Percentiles rank a stretch among this genome's conserved stretches.
phyloP scores from a whole-genome alignment of 2,329 filamentous ascomycete genomes.

The Cytospora schulzeri region DNA sequence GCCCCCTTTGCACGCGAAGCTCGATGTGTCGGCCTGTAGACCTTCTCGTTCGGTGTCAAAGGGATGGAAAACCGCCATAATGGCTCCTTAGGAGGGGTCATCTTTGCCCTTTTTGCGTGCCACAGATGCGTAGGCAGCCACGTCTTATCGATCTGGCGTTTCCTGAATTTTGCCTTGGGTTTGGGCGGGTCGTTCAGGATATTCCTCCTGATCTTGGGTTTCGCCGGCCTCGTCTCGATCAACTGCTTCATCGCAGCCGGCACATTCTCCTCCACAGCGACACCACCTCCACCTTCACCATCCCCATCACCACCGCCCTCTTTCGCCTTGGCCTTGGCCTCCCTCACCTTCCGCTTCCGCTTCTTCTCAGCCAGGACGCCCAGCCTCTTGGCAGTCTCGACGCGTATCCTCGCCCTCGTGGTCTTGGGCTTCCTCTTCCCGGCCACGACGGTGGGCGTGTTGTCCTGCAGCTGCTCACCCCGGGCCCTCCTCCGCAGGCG shows the following conservation, averaged over 20 bases:
- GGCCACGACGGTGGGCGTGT: constrained; percentile 77
- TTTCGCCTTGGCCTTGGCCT: constrained; percentile 33
- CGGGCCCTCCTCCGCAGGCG: constrained; percentile 70
- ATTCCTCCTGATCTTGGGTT: constrained; percentile 72
- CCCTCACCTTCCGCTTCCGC: constrained; percentile 46
- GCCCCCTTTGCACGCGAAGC: constrained; percentile 74
- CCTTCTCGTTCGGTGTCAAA: constrained; percentile 83
- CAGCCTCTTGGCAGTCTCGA: constrained; percentile 75
- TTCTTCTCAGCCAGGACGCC: constrained; percentile 63
- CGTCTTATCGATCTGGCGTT: constrained; percentile 83
- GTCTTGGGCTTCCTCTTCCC: constrained; percentile 63
- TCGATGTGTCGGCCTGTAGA: constrained; percentile 84
- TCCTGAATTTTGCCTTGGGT: constrained; percentile 71
- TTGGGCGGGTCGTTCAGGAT: constrained; percentile 61
- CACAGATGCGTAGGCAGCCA: constrained; percentile 95
- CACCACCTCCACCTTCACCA: constrained; percentile 21
- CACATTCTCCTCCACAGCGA: constrained; percentile 29
- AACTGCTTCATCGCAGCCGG: constrained; percentile 31
- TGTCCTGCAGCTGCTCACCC: constrained; percentile 82
- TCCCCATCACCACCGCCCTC: constrained; percentile 25
- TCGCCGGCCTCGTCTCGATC: constrained; percentile 46
- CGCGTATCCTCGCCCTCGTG: constrained; percentile 63
- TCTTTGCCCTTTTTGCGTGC: constrained; percentile 88
- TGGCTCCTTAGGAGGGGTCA: constrained; percentile 77
- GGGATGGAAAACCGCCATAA: constrained; percentile 92